Conservation (phyloP, 495 filamentous ascomycete genomes). For the Hyaloscypha bicolor region DNA sequence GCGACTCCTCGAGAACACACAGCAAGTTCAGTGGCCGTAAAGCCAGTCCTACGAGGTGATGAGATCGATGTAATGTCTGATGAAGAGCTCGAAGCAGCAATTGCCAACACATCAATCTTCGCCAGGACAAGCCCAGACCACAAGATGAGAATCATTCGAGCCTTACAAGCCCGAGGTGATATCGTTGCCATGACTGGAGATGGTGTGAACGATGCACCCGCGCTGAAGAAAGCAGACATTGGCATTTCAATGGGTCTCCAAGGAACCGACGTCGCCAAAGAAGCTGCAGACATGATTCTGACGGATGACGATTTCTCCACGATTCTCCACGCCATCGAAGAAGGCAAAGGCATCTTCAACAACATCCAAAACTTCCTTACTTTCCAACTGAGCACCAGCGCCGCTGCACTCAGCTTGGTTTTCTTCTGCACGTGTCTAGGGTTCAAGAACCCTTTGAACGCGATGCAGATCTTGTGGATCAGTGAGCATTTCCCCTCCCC, state of each 20-base stretch:
- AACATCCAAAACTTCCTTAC: slow-evolving; percentile 99
- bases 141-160: slow-evolving; percentile 94
- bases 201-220: slow-evolving; percentile 96
- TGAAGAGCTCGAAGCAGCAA: slow-evolving; percentile 76
- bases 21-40: slow-evolving; percentile 49
- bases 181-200: slow-evolving; percentile 99
- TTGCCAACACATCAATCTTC: slow-evolving; percentile 88
- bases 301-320: slow-evolving; percentile 98
- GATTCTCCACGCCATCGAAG: slow-evolving; percentile 93
- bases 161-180: slow-evolving; percentile 89
- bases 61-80: slow-evolving; percentile 91
- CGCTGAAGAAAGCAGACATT: slow-evolving; percentile 96
- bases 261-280: slow-evolving; percentile 97
- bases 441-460: slow-evolving; percentile 91
- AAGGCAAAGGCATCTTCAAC: slow-evolving; percentile 98
- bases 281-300: slow-evolving; percentile 99
- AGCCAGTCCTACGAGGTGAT: slow-evolving; percentile 80
- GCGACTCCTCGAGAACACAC: slow-evolving; percentile 48
- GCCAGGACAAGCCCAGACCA: slow-evolving; percentile 96
- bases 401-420: slow-evolving; percentile 89
- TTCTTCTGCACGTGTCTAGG: slow-evolving; percentile 89
- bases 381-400: slow-evolving; percentile 96
- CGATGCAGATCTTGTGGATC: slow-evolving; percentile 99
- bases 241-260: slow-evolving; percentile 95
- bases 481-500: slow-evolving; percentile 61